Conservation (phyloP, 2,329 filamentous ascomycete genomes). For the Sclerotinia glacialis region DNA sequence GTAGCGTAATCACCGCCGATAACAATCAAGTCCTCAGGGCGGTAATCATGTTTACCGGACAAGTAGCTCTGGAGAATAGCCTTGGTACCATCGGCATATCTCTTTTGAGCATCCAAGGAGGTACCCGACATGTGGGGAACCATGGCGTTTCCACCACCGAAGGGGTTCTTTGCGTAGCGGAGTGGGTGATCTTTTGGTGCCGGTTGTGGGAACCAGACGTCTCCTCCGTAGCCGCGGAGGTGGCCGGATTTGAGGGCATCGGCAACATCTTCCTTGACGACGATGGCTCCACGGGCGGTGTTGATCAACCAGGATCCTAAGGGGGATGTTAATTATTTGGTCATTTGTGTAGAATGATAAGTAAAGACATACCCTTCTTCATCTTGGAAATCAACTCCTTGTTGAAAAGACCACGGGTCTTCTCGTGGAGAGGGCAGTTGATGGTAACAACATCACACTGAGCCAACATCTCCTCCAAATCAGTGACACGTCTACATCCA, state of each 20-base stretch:
- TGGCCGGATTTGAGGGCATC: constrained; percentile 89
- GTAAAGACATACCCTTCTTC: constrained; percentile 89
- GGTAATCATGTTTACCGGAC: constrained; percentile 82
- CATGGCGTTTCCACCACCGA: constrained; percentile 97
- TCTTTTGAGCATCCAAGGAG: constrained; percentile 94
- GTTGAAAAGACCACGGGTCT: constrained; percentile 95
- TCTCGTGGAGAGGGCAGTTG: constrained; percentile 99
- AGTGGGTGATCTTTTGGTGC: constrained; percentile 90
- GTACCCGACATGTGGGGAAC: constrained; percentile 99
- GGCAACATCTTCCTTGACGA: constrained; percentile 98
- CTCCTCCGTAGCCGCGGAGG: constrained; percentile 82
- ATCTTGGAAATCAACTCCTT: constrained; percentile 98
- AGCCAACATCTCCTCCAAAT: constrained; percentile 86
- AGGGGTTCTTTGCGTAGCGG: constrained; percentile 89
- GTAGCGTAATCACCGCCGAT: constrained; percentile 89
- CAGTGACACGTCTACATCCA: constrained; percentile 84
- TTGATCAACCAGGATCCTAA: constrained; percentile 92
- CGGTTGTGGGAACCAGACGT: constrained; percentile 92
- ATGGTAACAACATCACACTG: constrained; percentile 98
- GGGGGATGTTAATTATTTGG: not conserved
- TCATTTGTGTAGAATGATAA: constrained; percentile 5
- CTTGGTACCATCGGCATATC: constrained; percentile 87
- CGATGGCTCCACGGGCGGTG: constrained; percentile 97
- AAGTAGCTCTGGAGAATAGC: constrained; percentile 89
- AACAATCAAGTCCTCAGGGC: constrained; percentile 86